Evolutionary conservation across 1,139 yeast genomes (phyloP), one percentile per base, ranked within the genome.

Genomic region (Diutina pseudorugosa): DNA sequence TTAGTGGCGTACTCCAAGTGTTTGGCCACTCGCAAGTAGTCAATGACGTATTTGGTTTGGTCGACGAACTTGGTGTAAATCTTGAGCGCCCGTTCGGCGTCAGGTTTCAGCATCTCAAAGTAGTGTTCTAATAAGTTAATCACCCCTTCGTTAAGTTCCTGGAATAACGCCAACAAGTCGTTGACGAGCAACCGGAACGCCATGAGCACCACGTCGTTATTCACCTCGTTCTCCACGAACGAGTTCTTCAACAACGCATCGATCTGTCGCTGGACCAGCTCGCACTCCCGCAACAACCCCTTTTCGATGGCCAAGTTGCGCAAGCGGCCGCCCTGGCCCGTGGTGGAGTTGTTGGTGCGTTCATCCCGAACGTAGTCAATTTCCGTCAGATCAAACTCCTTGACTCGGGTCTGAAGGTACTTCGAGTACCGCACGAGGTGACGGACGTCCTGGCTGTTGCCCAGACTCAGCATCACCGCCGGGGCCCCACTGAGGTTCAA

Each of bases 101-200:
- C 96, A 42, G 73, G 72, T 59, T 80, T 82, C 42, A 91, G 82
- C 82, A 93, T 85, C 68, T 93, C 98, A 69, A 93, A 93, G 67
- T 88, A 93, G 64, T 93, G 95, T 64, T 93, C 98, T 58, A 93
- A 76, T 51, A 93, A 71, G 61, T 90, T 91, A 59, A 93, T 91
- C 42, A 93, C 96, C 30, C 98, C 98, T 69, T 93, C 98, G 67
- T 93, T 93, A 59, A 93, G 72, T 53, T 85, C 84, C 67, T 93
- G 97, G 68, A 89, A 94, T 48, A 93, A 70, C 0, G 89, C 79
- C 58, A 93, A 73, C 58, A 93, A 73, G 66, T 93, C 98, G 62
- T 86, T 86, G 11, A 91, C 96, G 53, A 93, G 75, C 65, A 93
- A 75, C 55, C 96, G 74, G 69, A 93, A 93, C 33, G 95, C 86